Conservation (phyloP, 805 yeast species). For the Barnettozyma botsteinii region DNA sequence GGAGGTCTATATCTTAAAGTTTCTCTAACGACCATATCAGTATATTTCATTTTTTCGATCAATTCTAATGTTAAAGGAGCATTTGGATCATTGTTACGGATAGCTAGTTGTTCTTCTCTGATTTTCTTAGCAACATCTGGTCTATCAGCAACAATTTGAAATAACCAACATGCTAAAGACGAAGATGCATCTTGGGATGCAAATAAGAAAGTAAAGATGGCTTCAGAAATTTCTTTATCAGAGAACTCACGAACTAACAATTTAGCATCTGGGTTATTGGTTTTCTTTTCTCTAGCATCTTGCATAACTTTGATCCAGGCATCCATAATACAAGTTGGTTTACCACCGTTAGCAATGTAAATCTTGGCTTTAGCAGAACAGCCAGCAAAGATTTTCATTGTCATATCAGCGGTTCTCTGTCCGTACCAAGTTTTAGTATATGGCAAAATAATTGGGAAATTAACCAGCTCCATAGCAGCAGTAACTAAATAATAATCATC, state of each 20-base stretch:
- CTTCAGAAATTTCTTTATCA: conserved; percentile 90
- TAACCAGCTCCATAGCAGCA: conserved; percentile 94
- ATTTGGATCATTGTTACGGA: conserved; percentile 72
- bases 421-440: conserved; percentile 99
- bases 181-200: conserved; percentile 99
- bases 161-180: conserved; percentile 95
- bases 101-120: conserved; percentile 84
- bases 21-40: conserved; percentile 88
- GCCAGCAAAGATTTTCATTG: conserved; percentile 83
- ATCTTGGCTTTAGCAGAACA: conserved; percentile 88
- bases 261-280: conserved; percentile 47
- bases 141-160: conserved; percentile 92
- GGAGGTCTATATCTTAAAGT: conserved; percentile 95
- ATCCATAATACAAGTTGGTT: conserved; percentile 87
- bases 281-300: conserved; percentile 50
- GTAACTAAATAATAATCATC: conserved; percentile 91
- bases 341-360: conserved; percentile 69
- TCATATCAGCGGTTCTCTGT: conserved; percentile 83
- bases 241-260: conserved; percentile 74
- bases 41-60: conserved; percentile 82
- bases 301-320: conserved; percentile 89
- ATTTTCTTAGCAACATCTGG: conserved; percentile 84
- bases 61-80: conserved; percentile 59
- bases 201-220: conserved; percentile 91
- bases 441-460: conserved; percentile 95